These are phyloP conservation scores for Cryphonectria naterciae DNA, from an alignment of 2,329 filamentous ascomycete species.

Conservation along the genomic window DNA sequence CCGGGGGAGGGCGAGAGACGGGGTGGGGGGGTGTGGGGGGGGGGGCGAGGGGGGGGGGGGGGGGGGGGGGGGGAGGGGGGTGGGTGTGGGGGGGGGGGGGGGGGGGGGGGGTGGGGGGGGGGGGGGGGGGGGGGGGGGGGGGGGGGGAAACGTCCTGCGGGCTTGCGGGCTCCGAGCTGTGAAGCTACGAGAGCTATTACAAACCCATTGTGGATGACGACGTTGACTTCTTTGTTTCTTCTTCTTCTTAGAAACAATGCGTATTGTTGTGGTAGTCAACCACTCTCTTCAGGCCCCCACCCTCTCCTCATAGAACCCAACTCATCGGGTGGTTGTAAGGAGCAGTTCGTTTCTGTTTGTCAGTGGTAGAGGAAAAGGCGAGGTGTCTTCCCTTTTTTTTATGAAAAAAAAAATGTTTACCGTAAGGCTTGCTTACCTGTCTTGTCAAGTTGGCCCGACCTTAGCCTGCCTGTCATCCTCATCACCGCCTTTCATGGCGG, in stretches of 20 bases:
- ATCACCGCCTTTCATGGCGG: constrained; percentile 10
- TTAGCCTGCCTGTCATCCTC: neutral
- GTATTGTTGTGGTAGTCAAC: neutral
- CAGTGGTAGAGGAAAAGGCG: neutral
- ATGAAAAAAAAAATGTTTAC: too few species aligned
- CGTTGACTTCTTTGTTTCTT: neutral
- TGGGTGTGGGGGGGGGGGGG: too few species aligned
- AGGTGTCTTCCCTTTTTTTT: neutral
- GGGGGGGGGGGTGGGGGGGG: too few species aligned
- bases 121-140: too few species aligned
- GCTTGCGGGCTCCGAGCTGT: neutral
- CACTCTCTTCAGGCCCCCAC: neutral
- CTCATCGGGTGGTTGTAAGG: too few species aligned
- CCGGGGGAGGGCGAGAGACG: too few species aligned
- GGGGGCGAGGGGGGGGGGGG: too few species aligned
- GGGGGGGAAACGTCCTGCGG: neutral
- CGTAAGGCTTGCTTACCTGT: neutral
- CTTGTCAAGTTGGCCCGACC: neutral
- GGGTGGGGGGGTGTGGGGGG: too few species aligned
- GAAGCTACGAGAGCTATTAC: neutral
- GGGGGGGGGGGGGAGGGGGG: too few species aligned
- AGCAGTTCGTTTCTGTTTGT: neutral
- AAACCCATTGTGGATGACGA: neutral
- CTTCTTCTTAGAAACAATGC: neutral
- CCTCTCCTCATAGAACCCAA: neutral